phyloP scores from a whole-genome alignment of 805 yeast species.

The Kregervanrija fluxuum region DNA sequence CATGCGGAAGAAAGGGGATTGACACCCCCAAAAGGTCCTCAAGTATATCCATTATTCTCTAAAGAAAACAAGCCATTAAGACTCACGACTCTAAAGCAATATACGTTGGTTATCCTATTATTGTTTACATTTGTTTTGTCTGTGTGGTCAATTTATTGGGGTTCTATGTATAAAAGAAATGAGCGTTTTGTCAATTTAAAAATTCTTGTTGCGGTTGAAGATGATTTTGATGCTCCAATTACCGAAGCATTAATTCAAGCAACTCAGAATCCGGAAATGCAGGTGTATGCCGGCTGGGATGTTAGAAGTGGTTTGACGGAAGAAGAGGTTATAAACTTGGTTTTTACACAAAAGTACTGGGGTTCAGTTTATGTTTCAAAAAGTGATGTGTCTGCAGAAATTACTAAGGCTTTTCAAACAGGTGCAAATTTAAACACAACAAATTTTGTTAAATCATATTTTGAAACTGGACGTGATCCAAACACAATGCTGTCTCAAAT shows the following conservation, averaged over 20 bases:
- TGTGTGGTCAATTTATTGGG: conserved; percentile 44
- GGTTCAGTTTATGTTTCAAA: conserved; percentile 45
- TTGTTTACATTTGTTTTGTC: conserved; percentile 32
- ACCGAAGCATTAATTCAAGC: conserved; percentile 25
- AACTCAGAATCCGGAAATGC: conserved; percentile 8
- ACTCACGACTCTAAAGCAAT: conserved; percentile 10
- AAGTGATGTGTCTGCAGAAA: conserved; percentile 35
- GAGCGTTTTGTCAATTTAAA: conserved; percentile 28
- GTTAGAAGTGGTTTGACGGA: conserved; percentile 22
- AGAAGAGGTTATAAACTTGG: conserved; percentile 34
- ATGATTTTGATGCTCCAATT: conserved; percentile 23
- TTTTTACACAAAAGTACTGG: conserved; percentile 59
- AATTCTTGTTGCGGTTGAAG: conserved; percentile 34
- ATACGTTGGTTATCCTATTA: conserved; percentile 10
- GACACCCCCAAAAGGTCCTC: conserved; percentile 2
- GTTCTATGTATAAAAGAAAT: conserved; percentile 31
- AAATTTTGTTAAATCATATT: conserved; percentile 25
- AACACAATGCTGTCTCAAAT: conserved; percentile 39
- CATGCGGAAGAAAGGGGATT: not conserved
- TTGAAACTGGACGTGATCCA: conserved; percentile 62
- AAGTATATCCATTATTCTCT: conserved; percentile 13
- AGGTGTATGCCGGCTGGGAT: conserved; percentile 31
- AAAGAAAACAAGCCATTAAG: conserved; percentile 11
- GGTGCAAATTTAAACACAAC: conserved; percentile 26
- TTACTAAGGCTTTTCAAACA: conserved; percentile 32